Evolutionary conservation across 768 basidiomycete genomes (phyloP).

Genomic region (Boletus tylopilopsis): DNA sequence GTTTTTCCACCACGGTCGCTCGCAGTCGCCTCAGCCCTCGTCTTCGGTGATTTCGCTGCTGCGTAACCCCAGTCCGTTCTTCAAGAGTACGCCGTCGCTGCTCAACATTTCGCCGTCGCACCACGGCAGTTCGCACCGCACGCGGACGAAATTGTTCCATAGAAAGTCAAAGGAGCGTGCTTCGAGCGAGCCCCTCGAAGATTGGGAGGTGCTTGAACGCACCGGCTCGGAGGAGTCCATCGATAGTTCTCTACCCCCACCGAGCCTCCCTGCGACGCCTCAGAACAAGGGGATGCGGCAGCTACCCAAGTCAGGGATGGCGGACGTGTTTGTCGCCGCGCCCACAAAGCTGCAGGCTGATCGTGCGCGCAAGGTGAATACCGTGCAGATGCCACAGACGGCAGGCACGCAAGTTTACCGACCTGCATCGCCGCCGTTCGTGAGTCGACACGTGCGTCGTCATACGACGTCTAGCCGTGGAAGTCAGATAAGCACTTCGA

Average conservation of each 20-base stretch:
- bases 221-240: conserved; percentile 24
- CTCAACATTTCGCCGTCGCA: conserved; percentile 30
- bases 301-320: conserved; percentile 6
- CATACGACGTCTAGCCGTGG: conserved; percentile 32
- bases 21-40: conserved; percentile 32
- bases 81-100: conserved; percentile 32
- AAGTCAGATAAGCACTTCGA: conserved; percentile 26
- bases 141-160: conserved; percentile 32
- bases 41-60: conserved; percentile 33
- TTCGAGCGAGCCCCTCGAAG: conserved; percentile 31
- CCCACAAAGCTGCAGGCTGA: conserved; percentile 8
- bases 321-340: conserved; percentile 15
- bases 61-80: conserved; percentile 34
- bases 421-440: conserved; percentile 34
- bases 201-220: conserved; percentile 32
- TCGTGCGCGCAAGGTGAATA: conserved; percentile 25
- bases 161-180: conserved; percentile 34
- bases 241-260: conserved; percentile 20
- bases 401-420: conserved; percentile 14
- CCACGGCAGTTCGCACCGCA: conserved; percentile 27
- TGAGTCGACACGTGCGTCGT: conserved; percentile 32
- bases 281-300: conserved; percentile 15
- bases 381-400: conserved; percentile 22
- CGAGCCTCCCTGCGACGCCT: conserved; percentile 20
- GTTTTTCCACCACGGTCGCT: conserved; percentile 29